These are phyloP conservation scores for Aethionema arabicum DNA, from an alignment of 345 rosid genomes.

Conservation along the genomic window DNA sequence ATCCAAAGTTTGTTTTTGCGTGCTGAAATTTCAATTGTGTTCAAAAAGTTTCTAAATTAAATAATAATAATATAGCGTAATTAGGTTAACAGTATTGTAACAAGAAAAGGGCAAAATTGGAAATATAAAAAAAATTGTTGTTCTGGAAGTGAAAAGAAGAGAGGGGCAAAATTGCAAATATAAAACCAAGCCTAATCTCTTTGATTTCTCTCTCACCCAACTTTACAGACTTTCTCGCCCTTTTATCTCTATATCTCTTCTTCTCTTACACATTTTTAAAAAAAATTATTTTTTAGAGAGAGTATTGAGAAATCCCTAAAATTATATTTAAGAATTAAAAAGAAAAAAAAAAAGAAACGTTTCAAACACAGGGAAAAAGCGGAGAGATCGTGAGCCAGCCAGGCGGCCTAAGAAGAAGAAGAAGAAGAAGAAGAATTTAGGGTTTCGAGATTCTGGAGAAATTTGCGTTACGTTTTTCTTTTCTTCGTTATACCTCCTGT, in stretches of 20 bases:
- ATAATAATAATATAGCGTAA: constrained; percentile 23
- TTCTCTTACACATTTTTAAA: constrained; percentile 10
- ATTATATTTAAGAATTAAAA: background rate
- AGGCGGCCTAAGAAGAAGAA: constrained; percentile 30
- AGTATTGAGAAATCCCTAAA: background rate
- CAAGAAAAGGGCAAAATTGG: constrained; percentile 38
- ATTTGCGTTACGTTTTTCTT: constrained; percentile 17
- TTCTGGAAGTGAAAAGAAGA: constrained; percentile 22
- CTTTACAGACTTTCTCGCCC: constrained; percentile 11
- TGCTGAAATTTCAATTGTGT: no score
- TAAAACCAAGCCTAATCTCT: constrained; percentile 9
- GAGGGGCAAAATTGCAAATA: background rate
- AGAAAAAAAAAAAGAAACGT: background rate
- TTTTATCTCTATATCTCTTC: background rate
- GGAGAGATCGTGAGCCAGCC: constrained; percentile 37
- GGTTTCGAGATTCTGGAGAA: constrained; percentile 23
- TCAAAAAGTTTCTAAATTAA: background rate
- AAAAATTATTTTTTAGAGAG: background rate
- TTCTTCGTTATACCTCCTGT: constrained; percentile 9
- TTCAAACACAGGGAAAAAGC: background rate
- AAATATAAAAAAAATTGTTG: background rate
- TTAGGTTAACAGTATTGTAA: constrained; percentile 40
- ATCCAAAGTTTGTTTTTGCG: no score
- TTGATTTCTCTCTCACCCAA: constrained; percentile 35
- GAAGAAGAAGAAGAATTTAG: constrained; percentile 33